phyloP scores from a whole-genome alignment of 129 eudicot genomes.

The Sambucus nigra region DNA sequence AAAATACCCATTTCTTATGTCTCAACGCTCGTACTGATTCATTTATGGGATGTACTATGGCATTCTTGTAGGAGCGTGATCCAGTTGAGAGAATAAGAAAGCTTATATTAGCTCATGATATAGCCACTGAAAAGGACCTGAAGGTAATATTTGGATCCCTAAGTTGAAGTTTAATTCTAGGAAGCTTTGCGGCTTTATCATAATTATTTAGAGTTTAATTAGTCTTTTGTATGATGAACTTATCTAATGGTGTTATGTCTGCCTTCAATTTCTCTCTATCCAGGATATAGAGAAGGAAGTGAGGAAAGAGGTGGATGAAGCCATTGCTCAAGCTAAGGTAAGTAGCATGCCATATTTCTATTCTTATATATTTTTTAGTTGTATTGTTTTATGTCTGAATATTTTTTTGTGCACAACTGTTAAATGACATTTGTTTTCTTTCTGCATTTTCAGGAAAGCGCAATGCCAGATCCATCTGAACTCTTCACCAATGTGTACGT shows the following conservation, averaged over 20 bases:
- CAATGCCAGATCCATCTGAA: slow-evolving; percentile 74
- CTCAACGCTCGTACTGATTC: background rate
- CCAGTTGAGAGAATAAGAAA: slow-evolving; percentile 88
- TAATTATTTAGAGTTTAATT: background rate
- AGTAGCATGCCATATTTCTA: background rate
- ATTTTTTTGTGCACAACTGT: background rate
- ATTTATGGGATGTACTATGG: background rate
- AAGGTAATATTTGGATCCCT: slow-evolving; percentile 43
- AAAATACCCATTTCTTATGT: background rate
- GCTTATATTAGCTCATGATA: slow-evolving; percentile 72
- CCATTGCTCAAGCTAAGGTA: slow-evolving; percentile 95
- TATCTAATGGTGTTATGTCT: background rate
- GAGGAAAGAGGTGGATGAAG: slow-evolving; percentile 94
- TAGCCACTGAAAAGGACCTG: slow-evolving; percentile 77
- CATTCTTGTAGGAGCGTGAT: slow-evolving; percentile 74
- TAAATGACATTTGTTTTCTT: background rate
- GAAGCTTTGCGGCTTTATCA: background rate
- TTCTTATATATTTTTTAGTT: background rate
- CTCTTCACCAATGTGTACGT: slow-evolving; percentile 80
- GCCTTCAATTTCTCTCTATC: background rate
- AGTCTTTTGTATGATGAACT: background rate
- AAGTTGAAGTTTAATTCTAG: background rate
- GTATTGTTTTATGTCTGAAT: background rate
- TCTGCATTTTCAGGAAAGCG: slow-evolving; percentile 64
- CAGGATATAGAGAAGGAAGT: slow-evolving; percentile 87